Conservation (phyloP, 129 eudicot genomes). For the Oenanthe sinensis region DNA sequence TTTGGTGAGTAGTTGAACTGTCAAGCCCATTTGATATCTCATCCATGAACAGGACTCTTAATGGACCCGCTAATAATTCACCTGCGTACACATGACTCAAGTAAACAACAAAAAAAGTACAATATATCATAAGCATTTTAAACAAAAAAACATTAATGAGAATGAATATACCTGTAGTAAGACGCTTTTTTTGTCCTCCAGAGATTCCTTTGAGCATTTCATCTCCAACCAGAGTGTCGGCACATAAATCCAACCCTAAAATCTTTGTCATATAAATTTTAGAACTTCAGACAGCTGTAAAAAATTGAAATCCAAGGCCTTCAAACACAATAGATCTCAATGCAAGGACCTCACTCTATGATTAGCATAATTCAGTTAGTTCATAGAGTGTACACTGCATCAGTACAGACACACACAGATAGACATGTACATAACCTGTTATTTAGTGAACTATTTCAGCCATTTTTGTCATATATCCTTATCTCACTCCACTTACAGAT, state of each 20-base stretch:
- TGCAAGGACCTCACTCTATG: background rate
- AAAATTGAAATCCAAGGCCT: background rate
- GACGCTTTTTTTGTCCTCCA: constrained; percentile 96
- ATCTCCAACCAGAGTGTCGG: constrained; percentile 90
- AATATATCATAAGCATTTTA: background rate
- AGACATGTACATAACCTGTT: background rate
- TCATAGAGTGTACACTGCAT: too few relatives aligned
- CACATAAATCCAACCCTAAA: constrained; percentile 89
- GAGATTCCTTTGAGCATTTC: constrained; percentile 97
- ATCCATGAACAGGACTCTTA: constrained; percentile 86
- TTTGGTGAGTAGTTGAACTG: constrained; percentile 82
- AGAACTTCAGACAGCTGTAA: constrained; percentile 18
- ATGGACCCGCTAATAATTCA: constrained; percentile 82
- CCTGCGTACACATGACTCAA: constrained; percentile 35
- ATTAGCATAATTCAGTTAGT: background rate
- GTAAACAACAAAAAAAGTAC: constrained; percentile 9
- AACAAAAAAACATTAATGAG: constrained; percentile 5
- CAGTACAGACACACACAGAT: background rate
- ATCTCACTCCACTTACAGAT: background rate
- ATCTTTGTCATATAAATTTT: constrained; percentile 56
- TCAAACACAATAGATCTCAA: background rate
- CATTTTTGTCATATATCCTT: background rate
- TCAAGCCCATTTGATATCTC: constrained; percentile 97
- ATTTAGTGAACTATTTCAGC: background rate
- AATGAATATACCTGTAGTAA: constrained; percentile 66